Evolutionary conservation across 352 stramenopile species (phyloP).

Genomic region (Phytophthora pluvialis): DNA sequence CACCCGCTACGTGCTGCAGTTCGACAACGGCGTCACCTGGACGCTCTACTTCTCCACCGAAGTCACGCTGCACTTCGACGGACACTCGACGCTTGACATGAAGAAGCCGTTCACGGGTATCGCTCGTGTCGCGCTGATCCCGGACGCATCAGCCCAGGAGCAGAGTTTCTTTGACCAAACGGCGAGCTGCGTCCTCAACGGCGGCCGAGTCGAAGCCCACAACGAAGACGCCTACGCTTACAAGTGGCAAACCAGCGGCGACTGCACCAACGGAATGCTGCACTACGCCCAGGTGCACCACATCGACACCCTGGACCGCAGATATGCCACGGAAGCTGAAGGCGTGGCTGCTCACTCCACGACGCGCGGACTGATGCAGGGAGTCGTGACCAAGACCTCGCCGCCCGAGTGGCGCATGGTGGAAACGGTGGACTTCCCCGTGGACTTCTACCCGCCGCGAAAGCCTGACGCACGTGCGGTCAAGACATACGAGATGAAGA

Average conservation of each 20-base stretch:
- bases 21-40: conserved; percentile 62
- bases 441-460: conserved; percentile 57
- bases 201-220: conserved; percentile 49
- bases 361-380: conserved; percentile 64
- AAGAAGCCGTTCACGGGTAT: conserved; percentile 40
- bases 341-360: conserved; percentile 49
- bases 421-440: conserved; percentile 47
- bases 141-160: conserved; percentile 39
- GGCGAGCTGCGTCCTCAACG: conserved; percentile 50
- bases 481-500: conserved; percentile 43
- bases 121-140: conserved; percentile 44
- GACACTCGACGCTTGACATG: conserved; percentile 43
- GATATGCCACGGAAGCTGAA: conserved; percentile 41
- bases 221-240: conserved; percentile 59
- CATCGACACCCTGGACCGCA: conserved; percentile 56
- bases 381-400: conserved; percentile 51
- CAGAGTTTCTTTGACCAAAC: conserved; percentile 48
- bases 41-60: conserved; percentile 56
- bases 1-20: conserved; percentile 54
- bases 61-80: conserved; percentile 45
- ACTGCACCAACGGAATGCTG: conserved; percentile 60
- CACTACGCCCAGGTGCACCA: conserved; percentile 74
- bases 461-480: conserved; percentile 38
- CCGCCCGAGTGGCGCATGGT: conserved; percentile 56
- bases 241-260: conserved; percentile 61